Conservation (phyloP, 225 moss, liverwort and hornwort species). For the Sphagnum tenellum region DNA sequence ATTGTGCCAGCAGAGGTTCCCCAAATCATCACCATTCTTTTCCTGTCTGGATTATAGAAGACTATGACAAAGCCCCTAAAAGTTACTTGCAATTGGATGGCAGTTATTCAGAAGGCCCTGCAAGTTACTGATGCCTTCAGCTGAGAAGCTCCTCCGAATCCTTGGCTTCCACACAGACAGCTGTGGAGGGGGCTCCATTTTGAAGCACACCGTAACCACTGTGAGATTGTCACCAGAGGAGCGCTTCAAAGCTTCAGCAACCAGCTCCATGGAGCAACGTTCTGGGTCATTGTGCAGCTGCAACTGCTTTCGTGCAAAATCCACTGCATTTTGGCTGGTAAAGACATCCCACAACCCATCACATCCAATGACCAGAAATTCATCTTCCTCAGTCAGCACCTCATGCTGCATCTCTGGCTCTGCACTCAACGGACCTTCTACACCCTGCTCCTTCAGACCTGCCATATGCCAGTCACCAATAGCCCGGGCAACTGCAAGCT, state of each 20-base stretch:
- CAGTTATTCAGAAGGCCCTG: no score
- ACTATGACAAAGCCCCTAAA: no score
- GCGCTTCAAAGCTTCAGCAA: conserved; percentile 62
- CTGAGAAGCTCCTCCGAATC: no score
- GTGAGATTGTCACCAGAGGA: conserved; percentile 83
- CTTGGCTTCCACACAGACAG: conserved; percentile 1
- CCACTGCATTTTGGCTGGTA: conserved; percentile 78
- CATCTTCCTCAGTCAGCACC: conserved; percentile 68
- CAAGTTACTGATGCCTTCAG: no score
- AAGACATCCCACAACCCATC: conserved; percentile 98
- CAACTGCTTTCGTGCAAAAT: conserved; percentile 76
- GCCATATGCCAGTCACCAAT: conserved; percentile 87
- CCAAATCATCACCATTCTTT: no score
- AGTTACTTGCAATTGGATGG: no score
- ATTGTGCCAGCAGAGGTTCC: no score
- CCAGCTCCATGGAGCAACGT: conserved; percentile 71
- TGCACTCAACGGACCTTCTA: conserved; percentile 64
- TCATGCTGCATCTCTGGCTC: conserved; percentile 67
- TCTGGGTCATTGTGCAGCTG: conserved; percentile 85
- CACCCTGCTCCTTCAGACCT: conserved; percentile 57
- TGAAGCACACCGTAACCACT: conserved; percentile 78
- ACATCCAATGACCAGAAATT: conserved; percentile 90
- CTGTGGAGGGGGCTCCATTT: conserved; percentile 60
- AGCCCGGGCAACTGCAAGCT: conserved; percentile 78
- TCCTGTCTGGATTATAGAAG: no score